A percentile compares a stretch with the other conserved stretches of the same genome.
phyloP scores from a whole-genome alignment of 2,329 filamentous ascomycete genomes.

The Coniochaeta ligniaria region DNA sequence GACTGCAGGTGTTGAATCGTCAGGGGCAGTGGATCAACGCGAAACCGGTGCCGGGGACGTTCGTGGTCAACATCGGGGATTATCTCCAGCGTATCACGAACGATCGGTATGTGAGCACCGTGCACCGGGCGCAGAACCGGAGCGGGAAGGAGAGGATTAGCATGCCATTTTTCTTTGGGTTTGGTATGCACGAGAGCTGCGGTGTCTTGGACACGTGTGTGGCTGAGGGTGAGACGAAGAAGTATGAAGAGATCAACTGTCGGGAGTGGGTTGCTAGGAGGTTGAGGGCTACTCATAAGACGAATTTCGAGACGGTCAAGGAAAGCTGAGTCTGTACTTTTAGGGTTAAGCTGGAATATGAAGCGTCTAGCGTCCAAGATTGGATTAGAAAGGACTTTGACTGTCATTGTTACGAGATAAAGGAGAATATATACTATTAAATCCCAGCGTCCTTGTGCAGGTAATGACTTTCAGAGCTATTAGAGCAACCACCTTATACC shows the following conservation, averaged over 20 bases:
- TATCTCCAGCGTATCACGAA: conserved; percentile 44
- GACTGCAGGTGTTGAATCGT: conserved; percentile 33
- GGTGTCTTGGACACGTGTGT: conserved; percentile 30
- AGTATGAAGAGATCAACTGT: conserved; percentile 31
- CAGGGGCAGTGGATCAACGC: conserved; percentile 33
- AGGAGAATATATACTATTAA: no score
- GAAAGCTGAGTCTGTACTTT: not conserved
- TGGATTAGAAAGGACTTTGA: no score
- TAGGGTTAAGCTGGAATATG: no score
- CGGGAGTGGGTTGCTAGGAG: conserved; percentile 29
- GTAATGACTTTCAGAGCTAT: no score
- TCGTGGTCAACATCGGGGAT: conserved; percentile 46
- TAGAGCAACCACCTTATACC: no score
- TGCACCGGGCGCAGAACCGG: conserved; percentile 39
- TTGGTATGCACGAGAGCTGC: conserved; percentile 31
- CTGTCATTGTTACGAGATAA: no score
- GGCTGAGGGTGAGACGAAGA: conserved; percentile 21
- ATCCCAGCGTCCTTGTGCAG: no score
- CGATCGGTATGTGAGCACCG: conserved; percentile 37
- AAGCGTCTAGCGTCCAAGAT: no score
- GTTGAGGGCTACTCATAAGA: conserved; percentile 24
- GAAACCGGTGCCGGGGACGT: conserved; percentile 28
- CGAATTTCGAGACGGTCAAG: not conserved
- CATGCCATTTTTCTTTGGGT: conserved; percentile 40
- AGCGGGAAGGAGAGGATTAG: conserved; percentile 30